These are phyloP conservation scores for Hibiscus syriacus DNA, from an alignment of 345 rosid genomes.

Conservation along the genomic window DNA sequence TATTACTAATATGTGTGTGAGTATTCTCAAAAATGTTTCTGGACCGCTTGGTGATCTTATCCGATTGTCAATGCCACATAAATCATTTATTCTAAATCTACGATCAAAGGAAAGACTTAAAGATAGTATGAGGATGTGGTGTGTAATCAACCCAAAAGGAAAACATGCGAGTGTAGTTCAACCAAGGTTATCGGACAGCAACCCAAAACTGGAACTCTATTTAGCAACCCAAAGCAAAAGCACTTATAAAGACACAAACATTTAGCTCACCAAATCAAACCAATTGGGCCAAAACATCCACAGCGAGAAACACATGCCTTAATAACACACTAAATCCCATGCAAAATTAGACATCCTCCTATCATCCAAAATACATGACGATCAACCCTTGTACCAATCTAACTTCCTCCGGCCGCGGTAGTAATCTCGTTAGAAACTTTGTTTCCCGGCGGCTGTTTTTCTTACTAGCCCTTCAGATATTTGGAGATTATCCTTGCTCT, in stretches of 20 bases:
- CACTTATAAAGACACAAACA: neutral
- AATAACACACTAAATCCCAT: slow-evolving; percentile 19
- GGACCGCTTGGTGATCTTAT: neutral
- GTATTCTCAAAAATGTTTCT: no score
- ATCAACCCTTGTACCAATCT: slow-evolving; percentile 23
- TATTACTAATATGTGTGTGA: no score
- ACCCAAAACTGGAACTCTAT: slow-evolving; percentile 14
- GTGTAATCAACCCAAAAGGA: slow-evolving; percentile 1
- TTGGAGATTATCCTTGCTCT: slow-evolving; percentile 47
- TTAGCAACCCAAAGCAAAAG: no score
- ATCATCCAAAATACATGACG: slow-evolving; percentile 45
- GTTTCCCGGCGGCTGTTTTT: slow-evolving; percentile 21
- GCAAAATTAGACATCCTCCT: slow-evolving; percentile 16
- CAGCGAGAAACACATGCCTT: slow-evolving; percentile 38
- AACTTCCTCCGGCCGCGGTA: slow-evolving; percentile 16
- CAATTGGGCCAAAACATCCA: slow-evolving; percentile 39
- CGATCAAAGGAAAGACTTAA: no score
- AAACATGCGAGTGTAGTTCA: slow-evolving; percentile 5
- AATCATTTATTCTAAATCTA: no score
- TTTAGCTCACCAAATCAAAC: slow-evolving; percentile 90
- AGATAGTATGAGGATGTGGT: no score
- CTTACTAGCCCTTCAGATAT: slow-evolving; percentile 42
- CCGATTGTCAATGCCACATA: no score
- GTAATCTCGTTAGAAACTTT: neutral
- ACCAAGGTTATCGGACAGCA: slow-evolving; percentile 66